Percentiles rank a stretch among this genome's conserved stretches.
Evolutionary conservation across 2,329 filamentous ascomycete genomes (phyloP).

Genomic region (Xylariaceae sp.): DNA sequence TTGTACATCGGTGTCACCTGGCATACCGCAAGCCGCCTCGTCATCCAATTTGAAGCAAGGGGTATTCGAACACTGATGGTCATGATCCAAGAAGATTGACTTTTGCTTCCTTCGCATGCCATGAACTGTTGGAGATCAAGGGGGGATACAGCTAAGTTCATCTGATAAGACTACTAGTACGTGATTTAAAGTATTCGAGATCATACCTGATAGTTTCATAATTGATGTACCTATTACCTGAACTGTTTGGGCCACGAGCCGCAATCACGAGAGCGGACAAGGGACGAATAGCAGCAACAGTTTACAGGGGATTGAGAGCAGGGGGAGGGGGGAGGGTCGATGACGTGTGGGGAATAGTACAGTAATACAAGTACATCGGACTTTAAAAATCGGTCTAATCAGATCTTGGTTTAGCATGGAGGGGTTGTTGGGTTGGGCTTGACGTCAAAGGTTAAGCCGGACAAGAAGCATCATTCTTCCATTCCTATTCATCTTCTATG

Average conservation of each 20-base stretch:
- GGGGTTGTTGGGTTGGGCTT: slow-evolving; percentile 28
- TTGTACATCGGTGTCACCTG: slow-evolving; percentile 16
- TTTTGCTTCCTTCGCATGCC: not conserved
- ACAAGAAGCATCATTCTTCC: too few relatives aligned
- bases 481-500: too few relatives aligned
- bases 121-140: too few relatives aligned
- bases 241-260: too few relatives aligned
- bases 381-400: too few relatives aligned
- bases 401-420: slow-evolving; percentile 2
- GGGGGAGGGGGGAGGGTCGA: slow-evolving; percentile 20
- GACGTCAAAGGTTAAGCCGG: too few relatives aligned
- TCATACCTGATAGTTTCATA: too few relatives aligned
- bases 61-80: not conserved
- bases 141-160: not conserved
- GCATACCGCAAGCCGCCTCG: not conserved
- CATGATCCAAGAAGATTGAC: not conserved
- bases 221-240: too few relatives aligned
- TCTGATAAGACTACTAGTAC: not conserved
- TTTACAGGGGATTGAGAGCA: not conserved
- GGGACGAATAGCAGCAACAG: slow-evolving; percentile 12
- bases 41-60: slow-evolving; percentile 4
- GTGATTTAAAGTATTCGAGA: not conserved
- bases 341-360: slow-evolving; percentile 38
- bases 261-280: too few relatives aligned
- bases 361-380: too few relatives aligned